Conservation (phyloP, 306 rosid species). For the Citrullus mucosospermus region DNA sequence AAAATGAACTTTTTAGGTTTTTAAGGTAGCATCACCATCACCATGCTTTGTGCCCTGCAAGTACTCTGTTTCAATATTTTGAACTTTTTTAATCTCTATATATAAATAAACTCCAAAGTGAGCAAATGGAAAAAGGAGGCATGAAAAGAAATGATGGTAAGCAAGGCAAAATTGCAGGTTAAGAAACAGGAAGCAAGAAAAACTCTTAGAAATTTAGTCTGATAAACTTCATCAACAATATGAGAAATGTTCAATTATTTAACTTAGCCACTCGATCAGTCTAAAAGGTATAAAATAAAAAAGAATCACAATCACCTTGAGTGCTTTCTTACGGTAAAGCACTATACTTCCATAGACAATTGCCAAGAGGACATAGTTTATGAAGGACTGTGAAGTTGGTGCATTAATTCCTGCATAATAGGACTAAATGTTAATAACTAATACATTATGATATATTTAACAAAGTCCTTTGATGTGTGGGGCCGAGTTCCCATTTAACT, state of each 20-base stretch:
- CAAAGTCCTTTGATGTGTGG: not conserved
- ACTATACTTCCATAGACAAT: constrained; percentile 51
- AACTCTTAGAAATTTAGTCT: not conserved
- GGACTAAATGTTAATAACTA: not conserved
- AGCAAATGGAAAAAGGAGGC: not conserved
- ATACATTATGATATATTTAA: not conserved
- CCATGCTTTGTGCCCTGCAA: not conserved
- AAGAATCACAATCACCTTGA: constrained; percentile 56
- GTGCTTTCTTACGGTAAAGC: constrained; percentile 46
- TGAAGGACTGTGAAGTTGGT: constrained; percentile 83
- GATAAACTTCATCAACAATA: not conserved
- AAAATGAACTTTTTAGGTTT: not conserved
- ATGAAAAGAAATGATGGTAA: not conserved
- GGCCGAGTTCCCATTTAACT: not conserved
- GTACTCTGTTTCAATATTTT: not conserved
- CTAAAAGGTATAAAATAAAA: not conserved
- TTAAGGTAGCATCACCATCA: not conserved
- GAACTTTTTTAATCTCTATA: not conserved
- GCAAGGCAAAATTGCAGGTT: not conserved
- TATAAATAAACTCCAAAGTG: not conserved
- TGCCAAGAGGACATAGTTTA: constrained; percentile 69
- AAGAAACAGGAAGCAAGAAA: not conserved
- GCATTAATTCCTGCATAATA: constrained; percentile 51
- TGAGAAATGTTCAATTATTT: not conserved
- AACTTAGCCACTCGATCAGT: not conserved